A percentile compares a stretch with the other conserved stretches of the same genome.
Evolutionary conservation across 2,329 filamentous ascomycete species (phyloP).

Genomic region (Amauroascus niger): DNA sequence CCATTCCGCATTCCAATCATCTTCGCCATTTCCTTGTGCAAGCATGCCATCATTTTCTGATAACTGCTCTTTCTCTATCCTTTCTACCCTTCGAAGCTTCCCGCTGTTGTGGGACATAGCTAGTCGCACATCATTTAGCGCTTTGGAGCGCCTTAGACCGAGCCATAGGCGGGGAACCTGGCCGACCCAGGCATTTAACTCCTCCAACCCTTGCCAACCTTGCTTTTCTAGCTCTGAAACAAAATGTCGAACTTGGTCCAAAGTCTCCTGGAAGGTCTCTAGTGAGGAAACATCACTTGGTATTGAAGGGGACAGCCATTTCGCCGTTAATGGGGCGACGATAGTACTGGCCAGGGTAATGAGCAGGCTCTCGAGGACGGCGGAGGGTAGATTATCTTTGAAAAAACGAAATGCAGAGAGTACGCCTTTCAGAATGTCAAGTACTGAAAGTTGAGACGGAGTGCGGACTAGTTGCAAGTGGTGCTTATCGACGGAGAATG

Average conservation of each 20-base stretch:
- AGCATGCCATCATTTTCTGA: constrained; percentile 59
- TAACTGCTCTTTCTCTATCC: constrained; percentile 73
- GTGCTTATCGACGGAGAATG: constrained; percentile 23
- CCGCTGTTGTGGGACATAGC: constrained; percentile 60
- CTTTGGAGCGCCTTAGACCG: constrained; percentile 66
- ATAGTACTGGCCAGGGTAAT: constrained; percentile 60
- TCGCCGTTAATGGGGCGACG: constrained; percentile 56
- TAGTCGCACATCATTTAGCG: constrained; percentile 63
- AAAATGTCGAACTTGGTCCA: constrained; percentile 57
- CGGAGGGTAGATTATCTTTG: constrained; percentile 40
- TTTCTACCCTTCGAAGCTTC: constrained; percentile 61
- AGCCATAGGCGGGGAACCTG: constrained; percentile 78
- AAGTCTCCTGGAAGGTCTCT: constrained; percentile 57
- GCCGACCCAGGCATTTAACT: constrained; percentile 69
- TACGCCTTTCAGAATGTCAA: constrained; percentile 37
- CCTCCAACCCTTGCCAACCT: constrained; percentile 52
- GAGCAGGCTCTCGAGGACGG: constrained; percentile 49
- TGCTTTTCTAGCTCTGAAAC: constrained; percentile 52
- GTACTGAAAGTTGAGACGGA: constrained; percentile 23
- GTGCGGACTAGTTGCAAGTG: constrained; percentile 24
- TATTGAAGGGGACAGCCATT: constrained; percentile 67
- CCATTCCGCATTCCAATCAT: constrained; percentile 75
- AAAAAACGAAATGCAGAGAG: constrained; percentile 43
- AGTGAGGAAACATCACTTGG: constrained; percentile 65
- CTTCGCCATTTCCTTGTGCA: constrained; percentile 42